Base-by-base conservation (phyloP, 2,329 filamentous ascomycete genomes). In the Neodidymelliopsis sp. region DNA sequence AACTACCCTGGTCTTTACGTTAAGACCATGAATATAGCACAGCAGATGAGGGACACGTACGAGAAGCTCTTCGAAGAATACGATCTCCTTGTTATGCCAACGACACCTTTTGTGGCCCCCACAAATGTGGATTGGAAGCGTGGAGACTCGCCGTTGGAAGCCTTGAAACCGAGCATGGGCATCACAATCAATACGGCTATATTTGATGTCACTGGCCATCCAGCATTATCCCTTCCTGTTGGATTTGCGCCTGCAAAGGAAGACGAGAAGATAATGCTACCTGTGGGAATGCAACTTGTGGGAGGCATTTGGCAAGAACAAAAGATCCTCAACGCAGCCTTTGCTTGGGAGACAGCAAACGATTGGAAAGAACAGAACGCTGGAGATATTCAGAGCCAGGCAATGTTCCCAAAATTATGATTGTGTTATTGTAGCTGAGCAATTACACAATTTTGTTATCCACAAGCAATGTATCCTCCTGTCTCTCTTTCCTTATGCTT, bases 31-130 rank as follows among this genome's bases (percentile, higher is more conserved):
- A 77, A 77, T 48, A 55, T 78, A 4, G 69, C 65, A 6, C 70
- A 74, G 3, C 65, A 72, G 24, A 49, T 77, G 15, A 64, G 64
- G 18, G 72, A 76, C 33, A 60, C 63, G 1, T 78, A 78, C 42
- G 67, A 69, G 29, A 56, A 73, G 25, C 54, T 67, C 0, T 56
- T 78, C 19, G 49, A 69, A 13, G 54, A 59, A 7, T 73, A 70
- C 22, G 75, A 78, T 42, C 51, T 77, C 0, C 54, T 79, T 25
- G 54, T 78, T 3, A 74, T 76, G 69, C 76, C 76, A 1, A 75
- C 72, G 2, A 69, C 62, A 8, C 63, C 63, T 2, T 65, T 62
- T 20, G 62, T 61, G 12, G 59, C 59, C n/a, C 47, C 40, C n/a
- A 53, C 42, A 0, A 65, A 69, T 33, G 46, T 54, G 6, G 53